Percentiles rank a stretch among this genome's conserved stretches.
These are phyloP conservation scores for Colletotrichum simmondsii DNA, from an alignment of 2,329 filamentous ascomycete species.

Conservation along the genomic window DNA sequence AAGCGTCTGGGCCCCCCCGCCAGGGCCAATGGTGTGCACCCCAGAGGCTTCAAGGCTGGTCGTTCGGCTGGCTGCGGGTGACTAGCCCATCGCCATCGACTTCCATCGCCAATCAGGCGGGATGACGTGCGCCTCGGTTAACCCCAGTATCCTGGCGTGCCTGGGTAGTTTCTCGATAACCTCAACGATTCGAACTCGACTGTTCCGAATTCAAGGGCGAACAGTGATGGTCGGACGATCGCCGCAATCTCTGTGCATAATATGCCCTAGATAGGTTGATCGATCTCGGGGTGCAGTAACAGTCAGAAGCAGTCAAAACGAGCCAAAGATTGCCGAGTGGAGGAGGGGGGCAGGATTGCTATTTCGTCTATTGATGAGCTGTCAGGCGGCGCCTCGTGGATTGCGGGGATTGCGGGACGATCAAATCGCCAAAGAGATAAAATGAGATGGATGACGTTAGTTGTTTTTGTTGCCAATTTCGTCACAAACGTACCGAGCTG, in stretches of 20 bases:
- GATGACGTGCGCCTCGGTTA: conserved; percentile 34
- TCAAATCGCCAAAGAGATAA: conserved; percentile 14
- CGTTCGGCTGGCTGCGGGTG: conserved; percentile 31
- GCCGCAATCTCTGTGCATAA: conserved; percentile 15
- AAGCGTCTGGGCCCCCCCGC: not conserved
- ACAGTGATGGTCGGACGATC: conserved; percentile 31
- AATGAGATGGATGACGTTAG: conserved; percentile 13
- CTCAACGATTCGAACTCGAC: conserved; percentile 13
- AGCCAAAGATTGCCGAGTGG: not conserved
- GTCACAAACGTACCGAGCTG: not conserved
- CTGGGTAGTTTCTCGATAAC: conserved; percentile 28
- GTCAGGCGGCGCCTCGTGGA: conserved; percentile 26
- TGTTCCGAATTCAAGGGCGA: conserved; percentile 1
- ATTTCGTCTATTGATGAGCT: conserved; percentile 27
- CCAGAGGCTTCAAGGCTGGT: conserved; percentile 12
- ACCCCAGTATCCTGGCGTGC: conserved; percentile 28
- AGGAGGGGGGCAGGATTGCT: conserved; percentile 5
- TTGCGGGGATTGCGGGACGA: conserved; percentile 33
- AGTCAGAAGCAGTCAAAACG: not conserved
- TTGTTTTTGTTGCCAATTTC: not conserved
- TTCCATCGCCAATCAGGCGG: conserved; percentile 27
- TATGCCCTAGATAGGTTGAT: conserved; percentile 5
- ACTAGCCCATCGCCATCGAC: conserved; percentile 30
- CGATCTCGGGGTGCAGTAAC: conserved; percentile 15
- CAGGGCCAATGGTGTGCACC: conserved; percentile 23